phyloP scores from a whole-genome alignment of 495 filamentous ascomycete species.

The Hypoxylon lienhwacheense region DNA sequence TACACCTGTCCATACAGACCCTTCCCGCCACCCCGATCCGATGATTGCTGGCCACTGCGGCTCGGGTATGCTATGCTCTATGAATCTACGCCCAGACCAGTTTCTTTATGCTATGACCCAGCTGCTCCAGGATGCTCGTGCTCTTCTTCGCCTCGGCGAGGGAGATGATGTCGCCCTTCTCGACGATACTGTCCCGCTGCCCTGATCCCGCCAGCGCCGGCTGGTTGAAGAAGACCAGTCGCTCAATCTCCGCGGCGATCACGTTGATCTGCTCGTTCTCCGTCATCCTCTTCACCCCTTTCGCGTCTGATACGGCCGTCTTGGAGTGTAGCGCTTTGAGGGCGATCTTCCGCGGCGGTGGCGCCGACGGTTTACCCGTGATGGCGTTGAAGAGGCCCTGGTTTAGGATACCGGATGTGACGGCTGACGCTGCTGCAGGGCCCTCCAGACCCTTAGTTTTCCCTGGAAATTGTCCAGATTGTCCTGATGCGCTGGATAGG shows the following conservation, averaged over 20 bases:
- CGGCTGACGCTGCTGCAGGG: conserved; percentile 14
- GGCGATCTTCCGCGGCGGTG: conserved; percentile 45
- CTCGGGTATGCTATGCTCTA: no score
- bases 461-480: conserved; percentile 29
- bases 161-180: conserved; percentile 76
- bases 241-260: conserved; percentile 66
- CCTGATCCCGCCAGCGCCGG: conserved; percentile 40
- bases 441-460: conserved; percentile 17
- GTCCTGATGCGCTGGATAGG: conserved; percentile 59
- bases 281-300: conserved; percentile 51
- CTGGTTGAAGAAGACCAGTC: conserved; percentile 44
- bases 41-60: background rate
- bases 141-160: conserved; percentile 82
- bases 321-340: conserved; percentile 65
- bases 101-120: conserved; percentile 86
- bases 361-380: conserved; percentile 30
- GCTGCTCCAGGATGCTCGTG: conserved; percentile 81
- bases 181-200: conserved; percentile 51
- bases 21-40: background rate
- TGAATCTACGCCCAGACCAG: conserved; percentile 75
- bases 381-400: conserved; percentile 33
- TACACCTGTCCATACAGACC: conserved; percentile 4
- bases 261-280: conserved; percentile 70
- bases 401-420: conserved; percentile 21
- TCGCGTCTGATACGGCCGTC: conserved; percentile 50